phyloP scores from a whole-genome alignment of 2,329 filamentous ascomycete species.

The Pezicula carpinea region DNA sequence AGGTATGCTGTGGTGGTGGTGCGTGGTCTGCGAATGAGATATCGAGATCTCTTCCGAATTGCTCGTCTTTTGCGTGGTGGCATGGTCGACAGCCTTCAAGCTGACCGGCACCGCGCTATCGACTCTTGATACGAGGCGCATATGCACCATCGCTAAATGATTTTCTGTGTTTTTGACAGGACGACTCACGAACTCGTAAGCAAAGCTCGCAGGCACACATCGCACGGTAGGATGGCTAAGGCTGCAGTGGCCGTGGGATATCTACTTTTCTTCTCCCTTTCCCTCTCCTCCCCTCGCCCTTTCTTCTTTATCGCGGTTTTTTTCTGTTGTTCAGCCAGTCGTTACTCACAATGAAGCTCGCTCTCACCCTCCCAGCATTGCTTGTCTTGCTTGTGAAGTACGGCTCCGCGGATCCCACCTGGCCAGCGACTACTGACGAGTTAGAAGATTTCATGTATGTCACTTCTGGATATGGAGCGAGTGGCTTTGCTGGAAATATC shows the following conservation, averaged over 20 bases:
- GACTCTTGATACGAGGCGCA: conserved; percentile 2
- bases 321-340: background rate
- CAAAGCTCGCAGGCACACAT: background rate
- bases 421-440: conserved; percentile 56
- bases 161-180: background rate
- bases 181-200: background rate
- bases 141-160: background rate
- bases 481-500: conserved; percentile 52
- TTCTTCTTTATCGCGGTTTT: background rate
- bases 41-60: too few relatives aligned
- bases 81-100: too few relatives aligned
- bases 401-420: conserved; percentile 46
- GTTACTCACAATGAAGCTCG: background rate
- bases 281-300: too few relatives aligned
- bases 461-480: conserved; percentile 47
- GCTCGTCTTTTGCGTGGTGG: too few relatives aligned
- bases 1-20: too few relatives aligned
- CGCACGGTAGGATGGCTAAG: background rate
- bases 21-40: too few relatives aligned
- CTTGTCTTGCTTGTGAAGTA: background rate
- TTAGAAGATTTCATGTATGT: conserved; percentile 62
- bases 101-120: background rate
- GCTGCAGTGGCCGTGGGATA: background rate
- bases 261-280: background rate
- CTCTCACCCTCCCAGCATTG: background rate